A percentile compares a stretch with the other conserved stretches of the same genome.
These are phyloP conservation scores for Hawksworthiomyces lignivorus DNA, from an alignment of 2,329 filamentous ascomycete species.

Conservation along the genomic window DNA sequence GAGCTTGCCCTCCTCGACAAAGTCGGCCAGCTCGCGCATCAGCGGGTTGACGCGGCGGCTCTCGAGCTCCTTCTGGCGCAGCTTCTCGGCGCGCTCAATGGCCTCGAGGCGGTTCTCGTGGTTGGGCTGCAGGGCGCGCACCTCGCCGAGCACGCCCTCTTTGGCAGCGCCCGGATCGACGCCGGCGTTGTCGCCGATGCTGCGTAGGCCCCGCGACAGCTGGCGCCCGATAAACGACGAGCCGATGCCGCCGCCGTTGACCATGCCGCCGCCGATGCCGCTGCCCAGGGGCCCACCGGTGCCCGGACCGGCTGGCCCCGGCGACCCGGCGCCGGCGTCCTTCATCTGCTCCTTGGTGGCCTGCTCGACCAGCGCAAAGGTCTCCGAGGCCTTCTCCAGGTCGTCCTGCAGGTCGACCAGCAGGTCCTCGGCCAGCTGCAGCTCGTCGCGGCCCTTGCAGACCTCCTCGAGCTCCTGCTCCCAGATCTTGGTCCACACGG, in stretches of 20 bases:
- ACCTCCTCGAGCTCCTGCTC: conserved; percentile 95
- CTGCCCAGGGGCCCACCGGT: no score
- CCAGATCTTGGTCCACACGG: conserved; percentile 98
- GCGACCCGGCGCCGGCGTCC: conserved; percentile 45
- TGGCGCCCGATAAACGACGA: conserved; percentile 27
- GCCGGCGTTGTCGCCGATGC: conserved; percentile 37
- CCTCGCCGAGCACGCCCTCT: conserved; percentile 85
- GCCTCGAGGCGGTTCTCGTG: conserved; percentile 90
- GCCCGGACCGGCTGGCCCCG: no score
- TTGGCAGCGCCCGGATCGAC: conserved; percentile 74
- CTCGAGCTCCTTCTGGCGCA: conserved; percentile 81
- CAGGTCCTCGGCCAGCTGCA: conserved; percentile 94
- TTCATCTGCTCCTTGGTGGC: conserved; percentile 98
- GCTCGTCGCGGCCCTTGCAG: conserved; percentile 87
- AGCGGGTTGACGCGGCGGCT: conserved; percentile 66
- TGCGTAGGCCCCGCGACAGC: conserved; percentile 49
- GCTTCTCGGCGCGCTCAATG: conserved; percentile 92
- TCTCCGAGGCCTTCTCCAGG: conserved; percentile 87
- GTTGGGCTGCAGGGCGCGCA: conserved; percentile 86
- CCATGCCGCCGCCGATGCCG: conserved; percentile 45
- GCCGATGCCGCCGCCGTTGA: conserved; percentile 37
- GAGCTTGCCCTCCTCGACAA: conserved; percentile 82
- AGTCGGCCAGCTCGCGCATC: conserved; percentile 74
- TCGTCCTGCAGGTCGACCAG: conserved; percentile 89
- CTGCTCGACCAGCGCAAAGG: conserved; percentile 91